These are phyloP conservation scores for Erysiphe pulchra DNA, from an alignment of 2,329 filamentous ascomycete genomes.

Conservation along the genomic window DNA sequence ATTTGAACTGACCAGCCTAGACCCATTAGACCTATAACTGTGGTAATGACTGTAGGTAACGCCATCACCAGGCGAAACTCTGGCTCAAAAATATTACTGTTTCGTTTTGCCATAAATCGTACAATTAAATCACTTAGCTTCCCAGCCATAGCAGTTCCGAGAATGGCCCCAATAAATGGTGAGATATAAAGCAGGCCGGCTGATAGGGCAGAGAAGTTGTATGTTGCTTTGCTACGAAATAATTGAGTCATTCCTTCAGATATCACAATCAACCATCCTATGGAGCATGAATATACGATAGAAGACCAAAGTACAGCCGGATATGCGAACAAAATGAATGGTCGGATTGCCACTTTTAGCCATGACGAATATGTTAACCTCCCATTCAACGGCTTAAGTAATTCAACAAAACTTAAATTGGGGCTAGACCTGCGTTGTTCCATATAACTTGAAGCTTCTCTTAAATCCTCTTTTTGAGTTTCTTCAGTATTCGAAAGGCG, in stretches of 20 bases:
- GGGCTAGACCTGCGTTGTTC: no score
- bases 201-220: conserved; percentile 60
- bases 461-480: no score
- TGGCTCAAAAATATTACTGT: conserved; percentile 86
- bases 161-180: conserved; percentile 65
- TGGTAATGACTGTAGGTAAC: conserved; percentile 50
- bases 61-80: conserved; percentile 85
- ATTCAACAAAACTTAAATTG: conserved; percentile 16
- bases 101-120: conserved; percentile 52
- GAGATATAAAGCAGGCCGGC: conserved; percentile 74
- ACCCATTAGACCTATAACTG: conserved; percentile 69
- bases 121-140: conserved; percentile 71
- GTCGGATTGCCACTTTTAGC: conserved; percentile 50
- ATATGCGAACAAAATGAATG: conserved; percentile 69
- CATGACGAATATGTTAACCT: conserved; percentile 56
- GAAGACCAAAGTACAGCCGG: conserved; percentile 77
- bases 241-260: conserved; percentile 69
- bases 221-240: conserved; percentile 40
- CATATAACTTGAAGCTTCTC: no score
- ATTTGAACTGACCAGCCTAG: conserved; percentile 80
- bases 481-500: no score
- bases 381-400: conserved; percentile 49
- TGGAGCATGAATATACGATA: conserved; percentile 59
- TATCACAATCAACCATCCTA: conserved; percentile 88
- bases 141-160: conserved; percentile 80